Percentiles rank a stretch among this genome's conserved stretches.
These are phyloP conservation scores for Pelargonium australe DNA, from an alignment of 441 rosid species.

Conservation along the genomic window DNA sequence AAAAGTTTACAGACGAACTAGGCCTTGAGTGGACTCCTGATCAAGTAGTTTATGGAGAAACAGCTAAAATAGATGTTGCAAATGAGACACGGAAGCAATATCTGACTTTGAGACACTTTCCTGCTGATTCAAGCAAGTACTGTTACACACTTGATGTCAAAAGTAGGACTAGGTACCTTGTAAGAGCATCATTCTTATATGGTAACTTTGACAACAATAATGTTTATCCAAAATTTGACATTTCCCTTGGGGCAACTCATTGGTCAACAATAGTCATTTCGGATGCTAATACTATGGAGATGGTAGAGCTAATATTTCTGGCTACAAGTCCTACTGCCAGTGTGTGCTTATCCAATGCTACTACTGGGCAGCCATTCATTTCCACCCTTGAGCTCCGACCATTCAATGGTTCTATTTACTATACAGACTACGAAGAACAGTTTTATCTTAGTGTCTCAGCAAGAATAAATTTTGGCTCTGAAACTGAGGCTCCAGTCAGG, in stretches of 20 bases:
- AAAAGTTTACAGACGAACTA: slow-evolving; percentile 61
- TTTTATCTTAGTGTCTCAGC: slow-evolving; percentile 76
- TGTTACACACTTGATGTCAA: slow-evolving; percentile 67
- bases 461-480: slow-evolving; percentile 91
- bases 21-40: slow-evolving; percentile 74
- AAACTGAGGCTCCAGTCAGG: slow-evolving; percentile 74
- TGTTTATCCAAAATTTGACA: slow-evolving; percentile 85
- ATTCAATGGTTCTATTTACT: slow-evolving; percentile 77
- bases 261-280: slow-evolving; percentile 94
- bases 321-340: slow-evolving; percentile 60
- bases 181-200: slow-evolving; percentile 87
- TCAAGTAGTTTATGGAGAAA: slow-evolving; percentile 53
- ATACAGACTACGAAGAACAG: slow-evolving; percentile 49
- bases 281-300: slow-evolving; percentile 61
- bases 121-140: slow-evolving; percentile 83
- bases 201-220: slow-evolving; percentile 79
- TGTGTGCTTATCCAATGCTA: slow-evolving; percentile 91
- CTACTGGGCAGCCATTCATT: slow-evolving; percentile 91
- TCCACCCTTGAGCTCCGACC: slow-evolving; percentile 96
- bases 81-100: slow-evolving; percentile 74
- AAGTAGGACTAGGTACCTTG: slow-evolving; percentile 70
- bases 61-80: slow-evolving; percentile 41
- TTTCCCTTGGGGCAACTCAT: slow-evolving; percentile 80
- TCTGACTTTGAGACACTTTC: slow-evolving; percentile 71
- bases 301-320: slow-evolving; percentile 69